A percentile compares a stretch with the other conserved stretches of the same genome.
Conservation (phyloP, 1,284 basidiomycete species). For the Ustanciosporium gigantosporum region DNA sequence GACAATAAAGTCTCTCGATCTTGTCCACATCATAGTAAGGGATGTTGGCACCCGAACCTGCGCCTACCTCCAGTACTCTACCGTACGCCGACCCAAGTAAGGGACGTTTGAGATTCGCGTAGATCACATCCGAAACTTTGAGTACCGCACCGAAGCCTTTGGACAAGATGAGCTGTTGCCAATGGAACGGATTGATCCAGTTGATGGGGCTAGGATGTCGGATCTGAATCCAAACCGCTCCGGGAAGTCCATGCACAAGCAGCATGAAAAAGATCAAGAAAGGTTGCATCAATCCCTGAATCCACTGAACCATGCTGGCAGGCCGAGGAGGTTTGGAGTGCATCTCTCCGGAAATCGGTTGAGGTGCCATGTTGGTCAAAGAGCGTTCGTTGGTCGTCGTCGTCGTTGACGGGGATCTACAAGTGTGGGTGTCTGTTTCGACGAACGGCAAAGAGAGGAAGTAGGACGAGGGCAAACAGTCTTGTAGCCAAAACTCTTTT, state of each 20-base stretch:
- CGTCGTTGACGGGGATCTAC: too few species aligned
- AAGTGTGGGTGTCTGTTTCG: too few species aligned
- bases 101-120: constrained; percentile 16
- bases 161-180: constrained; percentile 29
- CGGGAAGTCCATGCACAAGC: constrained; percentile 18
- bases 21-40: constrained; percentile 37
- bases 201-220: constrained; percentile 16
- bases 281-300: constrained; percentile 7
- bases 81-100: constrained; percentile 32
- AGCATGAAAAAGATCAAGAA: constrained; percentile 14
- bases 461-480: too few species aligned
- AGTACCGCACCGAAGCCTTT: constrained; percentile 23
- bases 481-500: too few species aligned
- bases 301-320: constrained; percentile 8
- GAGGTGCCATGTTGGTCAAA: too few species aligned
- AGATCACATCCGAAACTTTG: constrained; percentile 7
- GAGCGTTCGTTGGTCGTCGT: too few species aligned
- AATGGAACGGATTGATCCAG: constrained; percentile 28
- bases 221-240: constrained; percentile 19
- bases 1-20: constrained; percentile 20
- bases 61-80: constrained; percentile 43
- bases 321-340: constrained; percentile 17
- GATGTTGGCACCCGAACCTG: constrained; percentile 34
- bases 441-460: too few species aligned
- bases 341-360: constrained; percentile 10